A percentile compares a stretch with the other conserved stretches of the same genome.
These are phyloP conservation scores for Nannochloropsis gaditana DNA, from an alignment of 108 stramenopile genomes.

Conservation along the genomic window DNA sequence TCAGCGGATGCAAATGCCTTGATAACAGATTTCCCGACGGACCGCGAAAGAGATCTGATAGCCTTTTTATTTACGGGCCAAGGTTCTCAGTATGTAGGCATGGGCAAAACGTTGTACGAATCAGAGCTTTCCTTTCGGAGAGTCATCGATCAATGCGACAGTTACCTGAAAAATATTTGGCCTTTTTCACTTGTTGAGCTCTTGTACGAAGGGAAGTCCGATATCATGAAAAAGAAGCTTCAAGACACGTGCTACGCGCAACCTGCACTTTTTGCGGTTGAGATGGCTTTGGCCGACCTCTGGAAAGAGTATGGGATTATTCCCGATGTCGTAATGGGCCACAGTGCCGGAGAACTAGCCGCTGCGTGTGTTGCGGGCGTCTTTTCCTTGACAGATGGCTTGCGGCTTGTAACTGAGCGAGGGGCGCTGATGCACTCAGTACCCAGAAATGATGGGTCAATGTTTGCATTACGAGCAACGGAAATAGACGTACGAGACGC, in stretches of 20 bases:
- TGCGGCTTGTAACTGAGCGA: constrained; percentile 5
- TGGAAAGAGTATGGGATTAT: constrained; percentile 28
- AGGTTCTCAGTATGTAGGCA: constrained; percentile 52
- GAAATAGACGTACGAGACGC: neutral
- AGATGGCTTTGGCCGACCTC: constrained; percentile 33
- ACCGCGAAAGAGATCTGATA: constrained; percentile 14
- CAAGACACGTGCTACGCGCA: constrained; percentile 51
- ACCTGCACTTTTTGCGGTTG: constrained; percentile 47
- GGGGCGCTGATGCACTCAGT: constrained; percentile 12
- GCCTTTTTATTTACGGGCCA: constrained; percentile 55
- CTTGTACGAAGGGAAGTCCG: neutral
- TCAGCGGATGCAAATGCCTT: neutral
- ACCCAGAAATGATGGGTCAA: neutral
- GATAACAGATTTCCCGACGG: neutral
- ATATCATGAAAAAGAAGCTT: constrained; percentile 17
- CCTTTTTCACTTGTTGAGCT: neutral
- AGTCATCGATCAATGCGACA: constrained; percentile 42
- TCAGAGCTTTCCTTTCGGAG: constrained; percentile 30
- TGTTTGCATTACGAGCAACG: neutral
- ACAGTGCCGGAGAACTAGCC: constrained; percentile 53
- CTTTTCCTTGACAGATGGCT: constrained; percentile 32
- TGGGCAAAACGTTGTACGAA: constrained; percentile 46
- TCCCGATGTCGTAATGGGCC: constrained; percentile 44
- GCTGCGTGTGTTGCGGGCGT: constrained; percentile 47
- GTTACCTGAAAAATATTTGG: constrained; percentile 2